Conservation (phyloP, 331 rosid genomes). For the Acacia pycnantha region DNA sequence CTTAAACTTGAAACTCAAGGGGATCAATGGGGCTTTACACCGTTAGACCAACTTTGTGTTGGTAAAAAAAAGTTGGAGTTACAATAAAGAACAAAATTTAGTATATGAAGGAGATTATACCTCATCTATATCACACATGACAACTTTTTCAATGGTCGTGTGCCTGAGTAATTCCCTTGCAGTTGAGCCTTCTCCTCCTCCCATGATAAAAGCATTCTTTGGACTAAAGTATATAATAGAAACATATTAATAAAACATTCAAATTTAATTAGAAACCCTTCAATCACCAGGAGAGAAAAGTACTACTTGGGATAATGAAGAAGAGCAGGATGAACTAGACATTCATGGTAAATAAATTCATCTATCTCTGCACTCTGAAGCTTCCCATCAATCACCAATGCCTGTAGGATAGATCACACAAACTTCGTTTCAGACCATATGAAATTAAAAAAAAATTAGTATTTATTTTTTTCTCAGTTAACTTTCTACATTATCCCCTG, state of each 20-base stretch:
- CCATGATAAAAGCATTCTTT: slow-evolving; percentile 80
- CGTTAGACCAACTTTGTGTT: too few relatives aligned
- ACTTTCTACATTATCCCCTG: not conserved
- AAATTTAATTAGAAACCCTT: not conserved
- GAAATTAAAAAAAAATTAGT: not conserved
- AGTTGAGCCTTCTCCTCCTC: slow-evolving; percentile 99
- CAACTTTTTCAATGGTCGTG: slow-evolving; percentile 74
- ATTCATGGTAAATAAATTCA: slow-evolving; percentile 95
- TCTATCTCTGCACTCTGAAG: slow-evolving; percentile 98
- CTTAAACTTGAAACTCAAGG: too few relatives aligned
- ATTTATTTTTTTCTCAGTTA: slow-evolving; percentile 6
- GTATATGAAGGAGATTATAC: slow-evolving; percentile 17
- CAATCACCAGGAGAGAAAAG: not conserved
- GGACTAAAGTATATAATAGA: slow-evolving; percentile 48
- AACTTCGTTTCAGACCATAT: slow-evolving; percentile 1
- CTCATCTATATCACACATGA: slow-evolving; percentile 98
- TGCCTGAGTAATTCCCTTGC: slow-evolving; percentile 93
- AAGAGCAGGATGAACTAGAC: slow-evolving; percentile 92
- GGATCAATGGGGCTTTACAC: too few relatives aligned
- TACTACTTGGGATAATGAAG: slow-evolving; percentile 80
- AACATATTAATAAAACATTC: not conserved
- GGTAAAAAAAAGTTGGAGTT: not conserved
- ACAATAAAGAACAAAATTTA: not conserved
- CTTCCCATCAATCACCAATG: slow-evolving; percentile 93
- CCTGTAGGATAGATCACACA: slow-evolving; percentile 42